Evolutionary conservation across 495 filamentous ascomycete species (phyloP).

Genomic region (Aspergillus homomorphus): DNA sequence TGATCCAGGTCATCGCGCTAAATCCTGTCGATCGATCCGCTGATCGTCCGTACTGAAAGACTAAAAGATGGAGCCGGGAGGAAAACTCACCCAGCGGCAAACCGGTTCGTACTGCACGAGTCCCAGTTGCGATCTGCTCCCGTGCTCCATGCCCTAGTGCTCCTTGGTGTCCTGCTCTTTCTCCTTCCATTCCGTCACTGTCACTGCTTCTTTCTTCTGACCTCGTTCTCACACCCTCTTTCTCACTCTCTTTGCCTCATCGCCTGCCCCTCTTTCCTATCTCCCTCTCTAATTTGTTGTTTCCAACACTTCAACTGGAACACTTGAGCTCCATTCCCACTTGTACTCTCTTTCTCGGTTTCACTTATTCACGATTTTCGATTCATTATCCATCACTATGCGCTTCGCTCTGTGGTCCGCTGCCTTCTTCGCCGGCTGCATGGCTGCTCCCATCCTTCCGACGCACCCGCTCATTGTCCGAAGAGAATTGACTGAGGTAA

Average conservation of each 20-base stretch:
- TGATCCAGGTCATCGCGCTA: background rate
- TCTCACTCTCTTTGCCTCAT: background rate
- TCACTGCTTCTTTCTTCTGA: background rate
- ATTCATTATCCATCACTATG: conserved; percentile 2
- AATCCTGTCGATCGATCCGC: background rate
- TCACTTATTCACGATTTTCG: background rate
- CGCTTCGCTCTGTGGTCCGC: background rate
- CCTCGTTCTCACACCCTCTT: background rate
- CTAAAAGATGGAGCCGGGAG: background rate
- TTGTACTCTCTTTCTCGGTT: background rate
- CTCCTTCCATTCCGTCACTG: background rate
- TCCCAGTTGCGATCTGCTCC: background rate
- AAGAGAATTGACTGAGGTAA: background rate
- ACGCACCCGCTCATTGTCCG: conserved; percentile 1
- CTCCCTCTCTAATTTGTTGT: background rate
- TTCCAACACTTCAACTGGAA: background rate
- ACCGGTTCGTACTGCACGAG: background rate
- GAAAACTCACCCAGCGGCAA: background rate
- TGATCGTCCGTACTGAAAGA: background rate
- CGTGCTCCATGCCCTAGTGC: background rate
- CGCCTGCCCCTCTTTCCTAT: background rate
- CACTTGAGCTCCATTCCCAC: background rate
- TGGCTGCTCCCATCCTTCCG: background rate
- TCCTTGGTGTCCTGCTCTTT: background rate
- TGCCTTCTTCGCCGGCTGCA: background rate